These are phyloP conservation scores for Diphasiastrum complanatum DNA, from an alignment of 83 land plant genomes.

Conservation along the genomic window DNA sequence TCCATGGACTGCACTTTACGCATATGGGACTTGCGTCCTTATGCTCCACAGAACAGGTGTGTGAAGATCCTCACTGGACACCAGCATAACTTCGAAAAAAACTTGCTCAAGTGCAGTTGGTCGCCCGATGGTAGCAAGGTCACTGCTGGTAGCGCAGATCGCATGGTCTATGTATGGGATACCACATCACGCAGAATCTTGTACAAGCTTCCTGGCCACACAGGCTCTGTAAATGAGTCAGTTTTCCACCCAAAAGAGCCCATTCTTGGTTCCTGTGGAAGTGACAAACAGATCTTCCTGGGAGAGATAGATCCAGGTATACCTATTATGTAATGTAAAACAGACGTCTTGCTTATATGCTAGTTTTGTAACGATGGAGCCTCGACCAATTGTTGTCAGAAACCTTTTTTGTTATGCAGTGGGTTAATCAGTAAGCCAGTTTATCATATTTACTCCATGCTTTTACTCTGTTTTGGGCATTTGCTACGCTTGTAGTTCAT, in stretches of 20 bases:
- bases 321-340: no score
- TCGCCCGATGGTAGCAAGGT: constrained; percentile 95
- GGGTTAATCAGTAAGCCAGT: no score
- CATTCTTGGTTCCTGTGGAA: constrained; percentile 87
- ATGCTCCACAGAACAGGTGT: constrained; percentile 95
- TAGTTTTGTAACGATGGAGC: no score
- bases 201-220: constrained; percentile 95
- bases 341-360: no score
- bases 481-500: no score
- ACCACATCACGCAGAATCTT: constrained; percentile 77
- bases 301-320: constrained; percentile 63
- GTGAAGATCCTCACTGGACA: constrained; percentile 88
- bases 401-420: no score
- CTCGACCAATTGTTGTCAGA: no score
- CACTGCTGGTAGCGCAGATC: constrained; percentile 86
- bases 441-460: no score
- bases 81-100: constrained; percentile 93
- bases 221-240: constrained; percentile 85
- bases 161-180: constrained; percentile 98
- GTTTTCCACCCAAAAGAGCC: constrained; percentile 90
- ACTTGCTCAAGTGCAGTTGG: constrained; percentile 86
- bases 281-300: constrained; percentile 89
- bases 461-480: no score
- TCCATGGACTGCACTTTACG: constrained; percentile 86
- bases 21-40: constrained; percentile 97